A percentile compares a stretch with the other conserved stretches of the same genome.
phyloP scores from a whole-genome alignment of 495 filamentous ascomycete species.

The Extremus antarcticus region DNA sequence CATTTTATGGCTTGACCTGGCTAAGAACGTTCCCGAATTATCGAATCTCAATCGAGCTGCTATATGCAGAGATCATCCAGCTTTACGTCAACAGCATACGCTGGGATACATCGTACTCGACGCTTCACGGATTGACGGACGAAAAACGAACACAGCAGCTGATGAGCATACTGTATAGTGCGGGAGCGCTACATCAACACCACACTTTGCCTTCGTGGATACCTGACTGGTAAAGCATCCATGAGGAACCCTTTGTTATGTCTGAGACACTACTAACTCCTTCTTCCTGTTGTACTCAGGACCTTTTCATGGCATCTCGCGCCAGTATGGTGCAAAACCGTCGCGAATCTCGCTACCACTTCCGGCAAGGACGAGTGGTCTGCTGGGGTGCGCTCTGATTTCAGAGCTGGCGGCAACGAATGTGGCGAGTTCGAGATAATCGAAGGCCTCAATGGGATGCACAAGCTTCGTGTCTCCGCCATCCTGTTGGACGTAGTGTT shows the following conservation, averaged over 20 bases:
- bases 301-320: conserved; percentile 12
- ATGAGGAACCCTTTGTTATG: too few relatives aligned
- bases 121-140: conserved; percentile 2
- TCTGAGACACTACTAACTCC: too few relatives aligned
- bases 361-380: conserved; percentile 8
- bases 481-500: conserved; percentile 2
- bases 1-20: conserved; percentile 9
- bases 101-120: conserved; percentile 8
- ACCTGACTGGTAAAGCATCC: conserved; percentile 15
- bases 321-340: conserved; percentile 10
- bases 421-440: conserved; percentile 8
- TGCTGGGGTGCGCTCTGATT: conserved; percentile 4
- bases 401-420: conserved; percentile 11
- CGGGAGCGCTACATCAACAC: conserved; percentile 10
- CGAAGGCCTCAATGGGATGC: neutral
- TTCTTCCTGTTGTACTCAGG: too few relatives aligned
- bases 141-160: conserved; percentile 9
- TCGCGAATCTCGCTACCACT: conserved; percentile 1
- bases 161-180: conserved; percentile 15
- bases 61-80: conserved; percentile 6
- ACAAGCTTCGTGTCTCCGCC: conserved; percentile 5
- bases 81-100: conserved; percentile 9
- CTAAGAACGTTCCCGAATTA: conserved; percentile 7
- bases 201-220: conserved; percentile 9
- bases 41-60: neutral